phyloP scores from a whole-genome alignment of 2,329 filamentous ascomycete species.

The Fusarium acutatum region DNA sequence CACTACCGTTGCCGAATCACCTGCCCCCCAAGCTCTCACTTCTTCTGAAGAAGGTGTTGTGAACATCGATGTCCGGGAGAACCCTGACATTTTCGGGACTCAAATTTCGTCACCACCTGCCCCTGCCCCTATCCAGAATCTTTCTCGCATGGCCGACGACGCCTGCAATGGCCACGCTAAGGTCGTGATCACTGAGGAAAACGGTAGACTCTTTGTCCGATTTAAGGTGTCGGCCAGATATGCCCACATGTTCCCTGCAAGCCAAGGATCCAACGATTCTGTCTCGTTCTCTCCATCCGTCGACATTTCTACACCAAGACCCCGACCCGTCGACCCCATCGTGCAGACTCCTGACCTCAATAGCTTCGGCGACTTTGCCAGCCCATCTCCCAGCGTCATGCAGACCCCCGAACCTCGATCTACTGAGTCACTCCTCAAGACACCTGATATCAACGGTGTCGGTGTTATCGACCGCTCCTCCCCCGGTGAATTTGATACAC shows the following conservation, averaged over 20 bases:
- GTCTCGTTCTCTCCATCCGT: neutral
- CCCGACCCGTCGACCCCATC: neutral
- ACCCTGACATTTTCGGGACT: constrained; percentile 48
- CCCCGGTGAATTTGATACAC: neutral
- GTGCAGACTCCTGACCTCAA: constrained; percentile 4
- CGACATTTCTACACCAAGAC: neutral
- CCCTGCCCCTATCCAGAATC: constrained; percentile 30
- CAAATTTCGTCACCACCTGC: constrained; percentile 25
- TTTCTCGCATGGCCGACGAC: constrained; percentile 42
- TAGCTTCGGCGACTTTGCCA: neutral
- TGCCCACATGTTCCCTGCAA: constrained; percentile 43
- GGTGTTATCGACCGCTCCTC: neutral
- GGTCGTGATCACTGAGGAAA: constrained; percentile 42
- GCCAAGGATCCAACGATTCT: constrained; percentile 42
- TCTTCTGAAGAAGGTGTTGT: constrained; percentile 36
- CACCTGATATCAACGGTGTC: constrained; percentile 2
- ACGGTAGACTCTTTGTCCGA: constrained; percentile 47
- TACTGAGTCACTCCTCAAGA: neutral
- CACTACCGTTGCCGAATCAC: neutral
- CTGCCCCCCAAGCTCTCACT: neutral
- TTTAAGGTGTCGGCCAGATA: constrained; percentile 50
- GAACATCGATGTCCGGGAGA: constrained; percentile 48
- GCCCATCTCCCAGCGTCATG: neutral
- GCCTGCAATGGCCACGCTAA: constrained; percentile 44
- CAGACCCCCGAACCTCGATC: constrained; percentile 9